Conservation (phyloP, 1,284 basidiomycete species). For the Microbotryum violaceum region DNA sequence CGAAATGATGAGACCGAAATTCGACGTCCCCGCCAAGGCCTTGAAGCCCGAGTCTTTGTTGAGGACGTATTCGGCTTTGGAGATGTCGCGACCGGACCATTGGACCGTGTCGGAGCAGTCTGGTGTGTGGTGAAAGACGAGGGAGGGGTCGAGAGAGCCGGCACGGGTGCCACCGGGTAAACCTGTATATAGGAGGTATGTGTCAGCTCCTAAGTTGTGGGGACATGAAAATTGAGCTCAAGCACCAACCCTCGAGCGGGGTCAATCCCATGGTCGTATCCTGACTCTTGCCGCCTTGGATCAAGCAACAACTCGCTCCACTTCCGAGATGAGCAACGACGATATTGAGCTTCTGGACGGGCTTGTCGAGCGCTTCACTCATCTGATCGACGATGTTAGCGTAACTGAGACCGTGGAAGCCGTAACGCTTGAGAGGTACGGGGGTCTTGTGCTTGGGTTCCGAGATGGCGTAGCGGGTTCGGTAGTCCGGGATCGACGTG, state of each 20-base stretch:
- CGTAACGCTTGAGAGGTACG: conserved; percentile 63
- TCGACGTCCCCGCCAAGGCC: conserved; percentile 65
- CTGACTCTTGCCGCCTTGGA: conserved; percentile 60
- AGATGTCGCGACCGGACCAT: conserved; percentile 53
- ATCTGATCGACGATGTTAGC: conserved; percentile 50
- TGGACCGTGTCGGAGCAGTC: conserved; percentile 48
- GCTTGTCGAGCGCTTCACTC: conserved; percentile 52
- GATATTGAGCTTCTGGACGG: conserved; percentile 51
- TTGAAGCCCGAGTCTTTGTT: conserved; percentile 49
- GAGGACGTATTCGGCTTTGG: conserved; percentile 66
- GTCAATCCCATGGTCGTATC: conserved; percentile 75
- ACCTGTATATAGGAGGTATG: conserved; percentile 40
- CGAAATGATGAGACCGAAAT: conserved; percentile 58
- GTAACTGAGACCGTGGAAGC: conserved; percentile 63
- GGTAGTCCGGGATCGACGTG: conserved; percentile 59
- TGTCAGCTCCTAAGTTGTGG: neutral
- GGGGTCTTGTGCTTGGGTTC: conserved; percentile 53
- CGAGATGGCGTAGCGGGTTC: conserved; percentile 68
- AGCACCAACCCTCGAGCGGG: conserved; percentile 51
- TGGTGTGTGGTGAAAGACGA: conserved; percentile 76
- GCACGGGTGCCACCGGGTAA: conserved; percentile 79
- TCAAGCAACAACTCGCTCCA: conserved; percentile 69
- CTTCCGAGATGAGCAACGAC: conserved; percentile 77
- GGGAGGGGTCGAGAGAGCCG: conserved; percentile 69
- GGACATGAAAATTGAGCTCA: too few species aligned